Conservation (phyloP, 2,329 filamentous ascomycete species). For the Raffaelea ambrosiae region DNA sequence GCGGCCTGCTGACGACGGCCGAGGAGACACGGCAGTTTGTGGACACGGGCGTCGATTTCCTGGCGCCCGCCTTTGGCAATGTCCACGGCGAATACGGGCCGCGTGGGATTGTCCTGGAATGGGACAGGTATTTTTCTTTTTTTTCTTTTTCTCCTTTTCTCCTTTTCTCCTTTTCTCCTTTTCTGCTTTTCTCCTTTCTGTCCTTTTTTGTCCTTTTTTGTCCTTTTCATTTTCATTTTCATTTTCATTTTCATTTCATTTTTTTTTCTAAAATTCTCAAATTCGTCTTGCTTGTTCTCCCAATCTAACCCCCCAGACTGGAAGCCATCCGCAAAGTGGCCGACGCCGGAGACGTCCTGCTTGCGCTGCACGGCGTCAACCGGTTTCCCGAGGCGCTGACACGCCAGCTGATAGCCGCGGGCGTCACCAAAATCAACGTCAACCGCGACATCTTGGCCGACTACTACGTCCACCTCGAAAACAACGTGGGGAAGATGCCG, state of each 20-base stretch:
- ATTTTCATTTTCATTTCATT: no score
- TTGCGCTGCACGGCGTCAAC: constrained; percentile 40
- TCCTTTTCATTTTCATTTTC: no score
- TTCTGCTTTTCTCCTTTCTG: no score
- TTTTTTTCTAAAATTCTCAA: no score
- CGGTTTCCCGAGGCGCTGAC: constrained; percentile 38
- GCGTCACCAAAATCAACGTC: constrained; percentile 41
- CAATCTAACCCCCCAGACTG: constrained; percentile 18
- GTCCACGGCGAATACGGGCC: constrained; percentile 67
- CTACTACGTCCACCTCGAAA: background rate
- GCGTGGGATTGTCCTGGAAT: constrained; percentile 54
- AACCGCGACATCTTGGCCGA: constrained; percentile 18
- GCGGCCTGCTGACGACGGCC: constrained; percentile 51
- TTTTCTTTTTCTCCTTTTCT: no score
- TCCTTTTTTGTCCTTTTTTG: no score
- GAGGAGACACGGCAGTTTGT: constrained; percentile 65
- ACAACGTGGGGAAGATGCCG: background rate
- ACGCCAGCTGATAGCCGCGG: constrained; percentile 31
- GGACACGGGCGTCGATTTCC: constrained; percentile 61
- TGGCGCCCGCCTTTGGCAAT: constrained; percentile 70
- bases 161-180: no score
- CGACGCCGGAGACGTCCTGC: constrained; percentile 30
- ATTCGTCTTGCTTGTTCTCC: no score
- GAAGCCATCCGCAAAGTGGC: constrained; percentile 34
- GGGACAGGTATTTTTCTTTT: constrained; percentile 23